Percentiles rank a stretch among this genome's conserved stretches.
Conservation (phyloP, 2,329 filamentous ascomycete species). For the Cordyceps javanica region DNA sequence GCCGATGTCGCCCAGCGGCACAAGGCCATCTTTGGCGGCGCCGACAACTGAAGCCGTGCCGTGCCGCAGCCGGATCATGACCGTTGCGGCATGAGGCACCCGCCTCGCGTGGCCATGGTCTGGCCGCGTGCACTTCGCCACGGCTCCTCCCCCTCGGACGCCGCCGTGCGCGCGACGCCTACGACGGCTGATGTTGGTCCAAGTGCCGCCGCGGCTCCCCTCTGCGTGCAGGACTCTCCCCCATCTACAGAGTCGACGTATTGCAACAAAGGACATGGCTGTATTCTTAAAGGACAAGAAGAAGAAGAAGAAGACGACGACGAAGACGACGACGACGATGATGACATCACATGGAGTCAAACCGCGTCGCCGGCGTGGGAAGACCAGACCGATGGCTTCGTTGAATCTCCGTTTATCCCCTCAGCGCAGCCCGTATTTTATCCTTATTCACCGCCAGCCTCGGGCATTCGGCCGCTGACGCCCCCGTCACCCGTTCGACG, state of each 20-base stretch:
- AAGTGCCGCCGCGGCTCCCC: not conserved
- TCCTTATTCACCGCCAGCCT: constrained; percentile 4
- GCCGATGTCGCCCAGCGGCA: constrained; percentile 81
- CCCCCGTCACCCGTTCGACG: not conserved
- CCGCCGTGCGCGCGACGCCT: too few relatives aligned
- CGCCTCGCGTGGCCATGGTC: constrained; percentile 33
- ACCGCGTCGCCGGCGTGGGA: not conserved
- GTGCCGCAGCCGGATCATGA: constrained; percentile 15
- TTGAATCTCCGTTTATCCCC: not conserved
- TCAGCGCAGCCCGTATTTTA: constrained; percentile 13
- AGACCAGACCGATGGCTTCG: not conserved
- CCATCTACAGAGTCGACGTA: not conserved
- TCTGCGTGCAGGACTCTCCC: not conserved
- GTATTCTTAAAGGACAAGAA: too few relatives aligned
- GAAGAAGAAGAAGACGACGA: not conserved
- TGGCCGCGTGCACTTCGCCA: constrained; percentile 23
- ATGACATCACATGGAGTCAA: not conserved
- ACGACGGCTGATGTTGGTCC: not conserved
- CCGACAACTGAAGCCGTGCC: constrained; percentile 33
- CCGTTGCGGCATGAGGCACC: constrained; percentile 21
- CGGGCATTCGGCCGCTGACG: constrained; percentile 2
- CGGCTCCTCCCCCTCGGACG: not conserved
- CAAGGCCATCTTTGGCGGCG: constrained; percentile 68
- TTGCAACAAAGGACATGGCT: too few relatives aligned
- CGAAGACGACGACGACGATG: not conserved